Conservation (phyloP, 208 protist genomes). For the Trypanosoma mega region DNA sequence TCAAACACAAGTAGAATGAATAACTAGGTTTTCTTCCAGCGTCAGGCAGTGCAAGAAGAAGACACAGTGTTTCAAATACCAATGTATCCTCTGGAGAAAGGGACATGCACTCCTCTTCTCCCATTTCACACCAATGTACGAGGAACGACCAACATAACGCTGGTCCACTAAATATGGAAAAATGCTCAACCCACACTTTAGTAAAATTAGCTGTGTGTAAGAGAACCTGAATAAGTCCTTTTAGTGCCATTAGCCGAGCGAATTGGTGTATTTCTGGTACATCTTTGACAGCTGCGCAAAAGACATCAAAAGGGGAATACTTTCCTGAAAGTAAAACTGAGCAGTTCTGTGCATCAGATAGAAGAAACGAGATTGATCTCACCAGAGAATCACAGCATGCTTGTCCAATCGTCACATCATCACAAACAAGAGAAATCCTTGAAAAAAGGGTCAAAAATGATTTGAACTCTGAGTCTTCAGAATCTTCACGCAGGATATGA, state of each 20-base stretch:
- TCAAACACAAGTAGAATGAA: slow-evolving; percentile 26
- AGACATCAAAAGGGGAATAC: slow-evolving; percentile 20
- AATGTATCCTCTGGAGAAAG: slow-evolving; percentile 8
- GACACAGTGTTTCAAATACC: slow-evolving; percentile 33
- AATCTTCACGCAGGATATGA: slow-evolving; percentile 4
- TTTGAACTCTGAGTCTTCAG: slow-evolving; percentile 5
- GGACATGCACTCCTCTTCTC: slow-evolving; percentile 5
- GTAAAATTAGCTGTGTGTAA: slow-evolving; percentile 24
- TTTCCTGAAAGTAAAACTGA: slow-evolving; percentile 6
- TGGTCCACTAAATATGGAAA: slow-evolving; percentile 16
- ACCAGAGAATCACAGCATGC: slow-evolving; percentile 15
- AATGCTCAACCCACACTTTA: slow-evolving; percentile 28
- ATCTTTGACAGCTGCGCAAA: slow-evolving; percentile 12
- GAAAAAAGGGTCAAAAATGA: slow-evolving; percentile 16
- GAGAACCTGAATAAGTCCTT: slow-evolving; percentile 25
- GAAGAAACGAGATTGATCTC: slow-evolving; percentile 20
- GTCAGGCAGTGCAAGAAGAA: slow-evolving; percentile 23
- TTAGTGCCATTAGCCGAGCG: slow-evolving; percentile 11
- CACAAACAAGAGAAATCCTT: slow-evolving; percentile 12
- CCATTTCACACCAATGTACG: slow-evolving; percentile 11
- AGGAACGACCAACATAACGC: slow-evolving; percentile 16
- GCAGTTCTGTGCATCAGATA: slow-evolving; percentile 25
- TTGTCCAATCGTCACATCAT: not conserved
- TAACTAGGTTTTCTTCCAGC: slow-evolving; percentile 6
- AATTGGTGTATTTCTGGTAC: slow-evolving; percentile 3